Evolutionary conservation across 208 protist species (phyloP), one percentile per base, ranked within the genome.

Genomic region (Leishmania turanica): DNA sequence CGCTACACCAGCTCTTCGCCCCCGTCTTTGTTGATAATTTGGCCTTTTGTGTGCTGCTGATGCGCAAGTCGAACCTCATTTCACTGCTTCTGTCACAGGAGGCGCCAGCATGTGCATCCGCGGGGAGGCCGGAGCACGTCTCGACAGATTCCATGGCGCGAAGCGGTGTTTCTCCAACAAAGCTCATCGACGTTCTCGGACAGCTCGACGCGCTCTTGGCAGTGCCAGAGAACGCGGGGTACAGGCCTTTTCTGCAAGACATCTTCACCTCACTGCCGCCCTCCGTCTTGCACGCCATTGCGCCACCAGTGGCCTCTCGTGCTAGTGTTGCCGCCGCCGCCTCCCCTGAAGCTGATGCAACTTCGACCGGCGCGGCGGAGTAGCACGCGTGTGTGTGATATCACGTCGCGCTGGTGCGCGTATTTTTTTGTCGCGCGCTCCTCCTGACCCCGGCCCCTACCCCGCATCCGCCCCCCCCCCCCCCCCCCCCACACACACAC

Each of bases 211-310:
- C 84, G 8, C 84, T 90, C 9, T 49, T 87, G 60, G 45, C 82
- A 11, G 69, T 85, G 53, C 87, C 87, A 45, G 78, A 86, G 58
- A 90, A 92, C 80, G 51, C 54, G 11, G 88, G 87, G 19, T 96
- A 93, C 87, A 81, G 74, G 42, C 37, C 79, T 11, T 94, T 96
- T 85, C 72, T 96, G 69, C 84, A 86, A 19, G 73, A 86, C n/a
- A 87, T 92, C 75, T 84, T 94, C 42, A 54, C 82, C 34, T 86
- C 89, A 2, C 69, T 92, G 4, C 89, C 89, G 42, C 89, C 89
- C 11, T 82, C 82, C 3, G 62, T 60, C 37, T 49, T 85, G 72
- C 78, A 74, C 34, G 82, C 82, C 19, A 69, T 47, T 45, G 54
- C 70, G 3, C 78, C 74, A 47, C 53, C 7, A 62, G 47, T 69